Percentiles rank a stretch among this genome's conserved stretches.
Conservation (phyloP, 2,329 filamentous ascomycete species). For the Verticillium zaregamsianum region DNA sequence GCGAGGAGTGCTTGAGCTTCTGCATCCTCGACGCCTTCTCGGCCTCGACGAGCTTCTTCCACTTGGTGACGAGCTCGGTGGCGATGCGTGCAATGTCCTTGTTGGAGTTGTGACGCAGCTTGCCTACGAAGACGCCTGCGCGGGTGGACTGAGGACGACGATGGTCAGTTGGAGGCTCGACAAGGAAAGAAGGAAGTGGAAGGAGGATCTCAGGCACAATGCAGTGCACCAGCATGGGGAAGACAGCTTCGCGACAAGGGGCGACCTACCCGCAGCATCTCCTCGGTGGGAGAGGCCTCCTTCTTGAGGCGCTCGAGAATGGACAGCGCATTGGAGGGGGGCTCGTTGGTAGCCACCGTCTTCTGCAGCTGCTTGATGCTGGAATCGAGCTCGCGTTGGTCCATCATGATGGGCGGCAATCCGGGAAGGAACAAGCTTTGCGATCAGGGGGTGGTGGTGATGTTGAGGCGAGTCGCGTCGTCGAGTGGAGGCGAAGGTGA, state of each 20-base stretch:
- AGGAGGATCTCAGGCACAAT: not conserved
- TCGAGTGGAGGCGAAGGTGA: not conserved
- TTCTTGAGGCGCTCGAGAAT: conserved; percentile 77
- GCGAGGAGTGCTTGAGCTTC: conserved; percentile 31
- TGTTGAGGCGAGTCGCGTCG: not conserved
- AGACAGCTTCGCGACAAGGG: conserved; percentile 3
- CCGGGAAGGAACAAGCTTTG: not conserved
- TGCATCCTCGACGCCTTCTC: conserved; percentile 47
- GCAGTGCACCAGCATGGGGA: not conserved
- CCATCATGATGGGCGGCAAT: conserved; percentile 46
- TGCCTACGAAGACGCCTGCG: conserved; percentile 86
- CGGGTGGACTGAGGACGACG: conserved; percentile 62
- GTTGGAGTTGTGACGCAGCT: conserved; percentile 70
- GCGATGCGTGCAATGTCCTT: conserved; percentile 77
- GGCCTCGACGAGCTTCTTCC: conserved; percentile 73
- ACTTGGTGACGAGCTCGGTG: conserved; percentile 79
- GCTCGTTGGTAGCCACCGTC: conserved; percentile 70
- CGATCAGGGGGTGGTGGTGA: not conserved
- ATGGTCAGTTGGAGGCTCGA: not conserved
- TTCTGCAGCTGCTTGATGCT: conserved; percentile 78
- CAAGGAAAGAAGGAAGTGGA: not conserved
- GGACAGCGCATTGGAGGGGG: conserved; percentile 64
- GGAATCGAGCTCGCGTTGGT: conserved; percentile 74
- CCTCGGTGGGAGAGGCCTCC: conserved; percentile 79
- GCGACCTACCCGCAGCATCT: conserved; percentile 70